These are phyloP conservation scores for Floccularia luteovirens DNA, from an alignment of 768 basidiomycete species.

Conservation along the genomic window DNA sequence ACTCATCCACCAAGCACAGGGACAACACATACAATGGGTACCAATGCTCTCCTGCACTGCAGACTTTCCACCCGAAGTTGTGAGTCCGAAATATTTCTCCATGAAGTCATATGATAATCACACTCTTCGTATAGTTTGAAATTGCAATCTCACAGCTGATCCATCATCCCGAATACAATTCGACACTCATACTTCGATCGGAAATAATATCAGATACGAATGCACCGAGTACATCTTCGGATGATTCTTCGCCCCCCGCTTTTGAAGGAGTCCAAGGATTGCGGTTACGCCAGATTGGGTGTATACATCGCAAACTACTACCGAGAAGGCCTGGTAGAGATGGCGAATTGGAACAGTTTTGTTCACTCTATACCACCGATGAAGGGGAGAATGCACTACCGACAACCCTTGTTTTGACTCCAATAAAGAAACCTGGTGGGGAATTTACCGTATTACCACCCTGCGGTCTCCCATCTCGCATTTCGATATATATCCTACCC, in stretches of 20 bases:
- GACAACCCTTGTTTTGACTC: slow-evolving; percentile 47
- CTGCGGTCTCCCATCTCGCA: slow-evolving; percentile 70
- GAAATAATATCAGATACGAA: slow-evolving; percentile 48
- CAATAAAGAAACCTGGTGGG: slow-evolving; percentile 36
- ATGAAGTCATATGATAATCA: slow-evolving; percentile 4
- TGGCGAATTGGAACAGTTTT: slow-evolving; percentile 64
- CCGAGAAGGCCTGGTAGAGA: slow-evolving; percentile 79
- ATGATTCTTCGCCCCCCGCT: slow-evolving; percentile 24
- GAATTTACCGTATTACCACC: slow-evolving; percentile 85
- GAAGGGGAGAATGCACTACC: slow-evolving; percentile 6
- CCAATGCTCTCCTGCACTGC: slow-evolving; percentile 33
- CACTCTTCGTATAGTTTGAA: slow-evolving; percentile 50
- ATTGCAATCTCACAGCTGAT: slow-evolving; percentile 63
- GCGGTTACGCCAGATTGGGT: slow-evolving; percentile 31
- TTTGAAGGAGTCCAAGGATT: slow-evolving; percentile 25
- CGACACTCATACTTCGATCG: slow-evolving; percentile 82
- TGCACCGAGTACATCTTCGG: too few relatives aligned
- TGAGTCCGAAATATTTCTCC: slow-evolving; percentile 13
- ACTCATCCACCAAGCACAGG: too few relatives aligned
- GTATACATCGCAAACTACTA: slow-evolving; percentile 61
- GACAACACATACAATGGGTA: too few relatives aligned
- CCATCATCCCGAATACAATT: slow-evolving; percentile 90
- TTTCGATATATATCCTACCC: slow-evolving; percentile 58
- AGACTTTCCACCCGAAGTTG: slow-evolving; percentile 33
- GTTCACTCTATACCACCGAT: slow-evolving; percentile 53